These are phyloP conservation scores for Neurospora pannonica DNA, from an alignment of 495 filamentous ascomycete species.

Conservation along the genomic window DNA sequence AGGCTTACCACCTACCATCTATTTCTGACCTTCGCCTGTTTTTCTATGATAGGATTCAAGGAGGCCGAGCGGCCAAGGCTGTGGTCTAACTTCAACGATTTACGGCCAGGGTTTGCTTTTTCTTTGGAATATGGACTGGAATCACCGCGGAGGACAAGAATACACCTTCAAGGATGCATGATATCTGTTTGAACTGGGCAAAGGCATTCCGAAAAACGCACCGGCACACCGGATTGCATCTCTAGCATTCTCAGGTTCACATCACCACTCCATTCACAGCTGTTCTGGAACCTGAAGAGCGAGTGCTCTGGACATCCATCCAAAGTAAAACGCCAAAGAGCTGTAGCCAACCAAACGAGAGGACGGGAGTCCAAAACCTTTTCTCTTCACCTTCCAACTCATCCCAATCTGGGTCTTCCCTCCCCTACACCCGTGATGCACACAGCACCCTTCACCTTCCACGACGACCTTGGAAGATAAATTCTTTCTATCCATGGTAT, in stretches of 20 bases:
- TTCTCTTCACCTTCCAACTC: not conserved
- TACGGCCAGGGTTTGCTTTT: not conserved
- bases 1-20: not conserved
- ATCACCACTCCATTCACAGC: not conserved
- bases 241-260: not conserved
- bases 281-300: not conserved
- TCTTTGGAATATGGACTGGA: not conserved
- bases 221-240: not conserved
- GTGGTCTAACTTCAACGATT: not conserved
- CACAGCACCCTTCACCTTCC: not conserved
- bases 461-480: not conserved
- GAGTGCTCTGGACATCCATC: not conserved
- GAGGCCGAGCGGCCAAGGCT: not conserved
- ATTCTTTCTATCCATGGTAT: not conserved
- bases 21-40: not conserved
- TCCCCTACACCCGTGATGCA: not conserved
- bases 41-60: not conserved
- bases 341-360: not conserved
- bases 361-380: not conserved
- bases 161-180: not conserved
- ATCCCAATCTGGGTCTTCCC: not conserved
- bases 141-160: not conserved
- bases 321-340: not conserved
- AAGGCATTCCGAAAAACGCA: not conserved
- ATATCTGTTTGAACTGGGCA: not conserved